phyloP scores from a whole-genome alignment of 768 basidiomycete genomes.

The Boletus pseudopeckii region DNA sequence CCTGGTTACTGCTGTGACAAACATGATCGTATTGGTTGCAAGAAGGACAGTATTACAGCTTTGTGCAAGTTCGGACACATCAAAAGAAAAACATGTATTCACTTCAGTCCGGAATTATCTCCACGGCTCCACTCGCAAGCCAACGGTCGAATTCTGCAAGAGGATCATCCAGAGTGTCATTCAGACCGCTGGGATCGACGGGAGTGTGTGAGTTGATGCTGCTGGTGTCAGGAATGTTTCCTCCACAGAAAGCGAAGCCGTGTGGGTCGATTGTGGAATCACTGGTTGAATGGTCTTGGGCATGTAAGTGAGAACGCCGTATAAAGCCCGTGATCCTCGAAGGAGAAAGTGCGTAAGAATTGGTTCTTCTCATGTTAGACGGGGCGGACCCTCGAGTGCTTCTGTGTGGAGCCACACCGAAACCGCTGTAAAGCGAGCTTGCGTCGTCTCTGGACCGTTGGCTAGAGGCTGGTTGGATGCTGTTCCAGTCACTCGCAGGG shows the following conservation, averaged over 20 bases:
- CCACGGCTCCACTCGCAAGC: constrained; percentile 62
- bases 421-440: neutral
- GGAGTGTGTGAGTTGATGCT: neutral
- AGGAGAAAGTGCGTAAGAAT: constrained; percentile 18
- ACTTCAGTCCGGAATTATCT: constrained; percentile 38
- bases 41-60: neutral
- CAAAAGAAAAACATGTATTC: neutral
- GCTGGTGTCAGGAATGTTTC: neutral
- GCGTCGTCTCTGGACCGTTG: constrained; percentile 10
- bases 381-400: neutral
- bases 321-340: constrained; percentile 27
- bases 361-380: neutral
- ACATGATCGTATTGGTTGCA: neutral
- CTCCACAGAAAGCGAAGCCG: neutral
- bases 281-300: neutral
- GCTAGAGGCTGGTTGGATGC: constrained; percentile 1
- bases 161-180: constrained; percentile 38
- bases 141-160: constrained; percentile 67
- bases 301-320: neutral
- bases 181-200: neutral
- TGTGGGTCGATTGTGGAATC: neutral
- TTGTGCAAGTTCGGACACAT: neutral
- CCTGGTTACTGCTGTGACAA: too few species aligned
- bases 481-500: neutral
- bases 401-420: neutral